Evolutionary conservation across 108 stramenopile species (phyloP).

Genomic region (Cyclotella baltica): DNA sequence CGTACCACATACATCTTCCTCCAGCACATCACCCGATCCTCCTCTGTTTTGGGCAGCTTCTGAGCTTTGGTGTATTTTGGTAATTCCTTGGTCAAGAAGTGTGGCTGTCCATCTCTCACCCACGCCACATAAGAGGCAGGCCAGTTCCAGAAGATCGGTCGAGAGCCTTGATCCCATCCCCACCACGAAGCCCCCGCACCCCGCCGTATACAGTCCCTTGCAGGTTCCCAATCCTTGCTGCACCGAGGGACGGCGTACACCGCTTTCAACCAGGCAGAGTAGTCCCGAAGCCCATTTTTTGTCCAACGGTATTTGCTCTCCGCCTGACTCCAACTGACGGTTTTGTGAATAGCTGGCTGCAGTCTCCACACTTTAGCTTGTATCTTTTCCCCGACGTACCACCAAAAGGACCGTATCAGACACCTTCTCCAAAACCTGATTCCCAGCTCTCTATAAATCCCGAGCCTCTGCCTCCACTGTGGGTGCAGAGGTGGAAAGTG

Average conservation of each 20-base stretch:
- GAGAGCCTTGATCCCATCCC: conserved; percentile 51
- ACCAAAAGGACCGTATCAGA: background rate
- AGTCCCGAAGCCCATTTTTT: background rate
- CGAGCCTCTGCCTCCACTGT: background rate
- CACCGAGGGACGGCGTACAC: background rate
- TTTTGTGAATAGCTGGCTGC: too few relatives aligned
- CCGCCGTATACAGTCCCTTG: conserved; percentile 24
- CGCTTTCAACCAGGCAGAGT: background rate
- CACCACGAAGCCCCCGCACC: conserved; percentile 31
- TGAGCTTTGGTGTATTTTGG: background rate
- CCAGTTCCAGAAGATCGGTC: conserved; percentile 55
- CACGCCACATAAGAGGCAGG: background rate
- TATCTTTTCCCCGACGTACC: background rate
- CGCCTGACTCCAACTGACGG: background rate
- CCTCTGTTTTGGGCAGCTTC: background rate
- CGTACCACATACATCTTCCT: conserved; percentile 32
- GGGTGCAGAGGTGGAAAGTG: background rate
- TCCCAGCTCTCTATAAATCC: background rate
- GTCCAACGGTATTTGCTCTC: background rate
- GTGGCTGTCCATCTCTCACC: conserved; percentile 32
- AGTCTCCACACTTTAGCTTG: background rate
- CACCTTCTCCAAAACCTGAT: background rate
- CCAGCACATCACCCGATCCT: background rate
- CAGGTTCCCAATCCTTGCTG: background rate
- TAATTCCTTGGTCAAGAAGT: conserved; percentile 7